These are phyloP conservation scores for Davidsoniella neocaledoniae DNA, from an alignment of 2,329 filamentous ascomycete genomes.

Conservation along the genomic window DNA sequence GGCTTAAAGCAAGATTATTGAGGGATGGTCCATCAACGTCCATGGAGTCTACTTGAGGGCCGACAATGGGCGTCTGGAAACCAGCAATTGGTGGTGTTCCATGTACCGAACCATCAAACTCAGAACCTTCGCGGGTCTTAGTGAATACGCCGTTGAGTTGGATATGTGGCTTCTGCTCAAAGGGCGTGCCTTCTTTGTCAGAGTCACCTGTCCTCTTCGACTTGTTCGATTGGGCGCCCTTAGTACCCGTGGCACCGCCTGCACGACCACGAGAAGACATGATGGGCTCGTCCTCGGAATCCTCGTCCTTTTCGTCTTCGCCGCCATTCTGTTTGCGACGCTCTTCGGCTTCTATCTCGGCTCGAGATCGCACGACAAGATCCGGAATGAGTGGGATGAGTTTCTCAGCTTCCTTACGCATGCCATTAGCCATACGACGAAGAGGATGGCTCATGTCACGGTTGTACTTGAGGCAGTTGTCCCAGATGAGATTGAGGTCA, in stretches of 20 bases:
- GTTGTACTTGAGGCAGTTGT: conserved; percentile 93
- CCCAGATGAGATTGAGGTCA: conserved; percentile 90
- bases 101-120: conserved; percentile 66
- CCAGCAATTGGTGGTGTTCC: conserved; percentile 58
- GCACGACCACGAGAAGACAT: conserved; percentile 93
- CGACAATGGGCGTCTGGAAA: conserved; percentile 59
- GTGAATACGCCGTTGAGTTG: conserved; percentile 48
- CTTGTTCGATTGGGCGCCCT: conserved; percentile 42
- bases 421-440: conserved; percentile 82
- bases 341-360: conserved; percentile 81
- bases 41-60: conserved; percentile 68
- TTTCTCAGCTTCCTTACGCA: conserved; percentile 96
- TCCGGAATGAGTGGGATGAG: conserved; percentile 90
- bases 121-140: conserved; percentile 55
- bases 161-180: conserved; percentile 55
- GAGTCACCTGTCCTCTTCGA: conserved; percentile 49
- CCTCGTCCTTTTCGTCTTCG: conserved; percentile 67
- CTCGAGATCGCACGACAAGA: conserved; percentile 73
- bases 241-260: conserved; percentile 44
- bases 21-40: conserved; percentile 68
- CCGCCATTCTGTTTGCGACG: conserved; percentile 74
- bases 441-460: conserved; percentile 74
- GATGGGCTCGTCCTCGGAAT: conserved; percentile 94
- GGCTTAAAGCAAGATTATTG: conserved; percentile 45
- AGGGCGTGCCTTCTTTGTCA: conserved; percentile 62